Evolutionary conservation across 495 filamentous ascomycete genomes (phyloP).

Genomic region (Aspergillus diversus): DNA sequence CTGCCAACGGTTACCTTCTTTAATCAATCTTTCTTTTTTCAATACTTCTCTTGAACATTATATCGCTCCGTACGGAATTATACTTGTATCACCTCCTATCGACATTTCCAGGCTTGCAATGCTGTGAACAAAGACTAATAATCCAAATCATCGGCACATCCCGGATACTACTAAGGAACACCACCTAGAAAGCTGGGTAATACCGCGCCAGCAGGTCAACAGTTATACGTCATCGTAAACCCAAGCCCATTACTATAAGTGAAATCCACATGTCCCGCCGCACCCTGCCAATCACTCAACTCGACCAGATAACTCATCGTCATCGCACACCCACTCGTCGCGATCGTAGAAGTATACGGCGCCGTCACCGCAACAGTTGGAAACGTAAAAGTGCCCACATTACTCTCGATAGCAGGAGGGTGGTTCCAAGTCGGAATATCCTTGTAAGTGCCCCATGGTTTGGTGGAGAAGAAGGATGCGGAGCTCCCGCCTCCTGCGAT

Average conservation of each 20-base stretch:
- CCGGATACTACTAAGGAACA: too few relatives aligned
- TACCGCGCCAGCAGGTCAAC: too few relatives aligned
- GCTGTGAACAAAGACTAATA: too few relatives aligned
- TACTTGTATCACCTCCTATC: too few relatives aligned
- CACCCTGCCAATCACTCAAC: slow-evolving; percentile 20
- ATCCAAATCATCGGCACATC: too few relatives aligned
- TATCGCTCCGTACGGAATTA: too few relatives aligned
- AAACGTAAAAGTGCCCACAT: slow-evolving; percentile 20
- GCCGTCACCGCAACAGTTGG: slow-evolving; percentile 5
- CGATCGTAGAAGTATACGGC: slow-evolving; percentile 7
- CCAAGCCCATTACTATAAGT: slow-evolving; percentile 10
- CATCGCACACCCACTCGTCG: slow-evolving; percentile 13
- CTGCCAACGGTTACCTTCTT: too few relatives aligned
- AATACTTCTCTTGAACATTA: too few relatives aligned
- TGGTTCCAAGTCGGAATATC: slow-evolving; percentile 23
- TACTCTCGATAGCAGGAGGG: slow-evolving; percentile 10
- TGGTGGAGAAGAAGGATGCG: slow-evolving; percentile 23
- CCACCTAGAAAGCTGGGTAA: too few relatives aligned
- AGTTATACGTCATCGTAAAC: slow-evolving; percentile 27
- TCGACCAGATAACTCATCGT: slow-evolving; percentile 27
- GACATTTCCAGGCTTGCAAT: too few relatives aligned
- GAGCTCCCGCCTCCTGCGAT: slow-evolving; percentile 23
- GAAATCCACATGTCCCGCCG: slow-evolving; percentile 22
- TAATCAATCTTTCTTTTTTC: too few relatives aligned
- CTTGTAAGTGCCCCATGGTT: slow-evolving; percentile 9